Percentiles rank a stretch among this genome's conserved stretches.
phyloP scores from a whole-genome alignment of 1,284 basidiomycete species.

The Gomphus bonarii region DNA sequence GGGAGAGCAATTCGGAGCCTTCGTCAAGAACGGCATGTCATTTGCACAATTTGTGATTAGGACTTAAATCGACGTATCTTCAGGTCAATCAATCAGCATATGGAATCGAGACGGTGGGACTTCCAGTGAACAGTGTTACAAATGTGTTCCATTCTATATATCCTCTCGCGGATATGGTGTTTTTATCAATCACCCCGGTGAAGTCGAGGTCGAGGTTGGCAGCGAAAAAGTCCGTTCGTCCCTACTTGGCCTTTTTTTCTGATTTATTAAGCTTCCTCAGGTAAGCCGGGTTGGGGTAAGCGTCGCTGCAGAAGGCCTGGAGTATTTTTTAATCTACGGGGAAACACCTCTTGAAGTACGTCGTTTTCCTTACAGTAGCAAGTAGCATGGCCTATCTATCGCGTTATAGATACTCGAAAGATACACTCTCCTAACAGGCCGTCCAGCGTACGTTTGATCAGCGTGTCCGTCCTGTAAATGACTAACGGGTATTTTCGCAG shows the following conservation, averaged over 20 bases:
- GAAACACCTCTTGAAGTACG: slow-evolving; percentile 49
- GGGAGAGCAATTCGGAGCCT: slow-evolving; percentile 63
- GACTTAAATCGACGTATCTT: neutral
- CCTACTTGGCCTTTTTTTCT: neutral
- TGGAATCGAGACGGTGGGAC: slow-evolving; percentile 70
- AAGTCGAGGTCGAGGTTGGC: slow-evolving; percentile 65
- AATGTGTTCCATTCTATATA: slow-evolving; percentile 64
- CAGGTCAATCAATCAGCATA: slow-evolving; percentile 50
- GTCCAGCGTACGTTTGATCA: slow-evolving; percentile 38
- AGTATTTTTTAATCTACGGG: slow-evolving; percentile 63
- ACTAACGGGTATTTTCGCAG: slow-evolving; percentile 21
- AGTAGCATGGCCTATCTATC: neutral
- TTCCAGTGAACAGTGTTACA: slow-evolving; percentile 65
- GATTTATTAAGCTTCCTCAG: neutral
- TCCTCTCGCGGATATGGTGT: slow-evolving; percentile 63
- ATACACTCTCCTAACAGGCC: slow-evolving; percentile 55
- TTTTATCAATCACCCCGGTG: slow-evolving; percentile 70
- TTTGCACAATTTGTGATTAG: neutral
- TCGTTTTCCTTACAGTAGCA: slow-evolving; percentile 1
- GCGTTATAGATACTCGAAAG: slow-evolving; percentile 40
- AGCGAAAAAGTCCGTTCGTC: slow-evolving; percentile 49
- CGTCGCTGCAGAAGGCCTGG: slow-evolving; percentile 50
- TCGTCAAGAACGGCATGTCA: slow-evolving; percentile 59
- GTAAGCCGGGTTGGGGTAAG: slow-evolving; percentile 54
- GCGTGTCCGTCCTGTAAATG: neutral